phyloP scores from a whole-genome alignment of 2,329 filamentous ascomycete species.

The Trichoderma atroviride region DNA sequence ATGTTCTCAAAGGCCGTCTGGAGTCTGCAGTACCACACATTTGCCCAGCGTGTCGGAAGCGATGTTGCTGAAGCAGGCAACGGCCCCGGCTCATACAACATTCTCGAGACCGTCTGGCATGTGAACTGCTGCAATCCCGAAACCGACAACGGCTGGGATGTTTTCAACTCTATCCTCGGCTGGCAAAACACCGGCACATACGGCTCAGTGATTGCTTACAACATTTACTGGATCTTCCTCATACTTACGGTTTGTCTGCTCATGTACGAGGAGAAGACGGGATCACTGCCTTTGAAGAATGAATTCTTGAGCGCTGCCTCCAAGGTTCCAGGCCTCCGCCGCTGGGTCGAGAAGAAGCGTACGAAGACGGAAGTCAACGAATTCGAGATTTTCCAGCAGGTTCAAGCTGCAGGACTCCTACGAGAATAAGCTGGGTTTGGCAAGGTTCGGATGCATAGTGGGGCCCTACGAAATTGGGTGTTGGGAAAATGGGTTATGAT shows the following conservation, averaged over 20 bases:
- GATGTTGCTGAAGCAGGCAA: slow-evolving; percentile 51
- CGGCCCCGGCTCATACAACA: slow-evolving; percentile 78
- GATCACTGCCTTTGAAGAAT: slow-evolving; percentile 20
- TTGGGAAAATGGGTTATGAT: background rate
- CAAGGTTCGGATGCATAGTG: background rate
- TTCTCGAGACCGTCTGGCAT: slow-evolving; percentile 76
- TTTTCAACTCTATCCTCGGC: slow-evolving; percentile 72
- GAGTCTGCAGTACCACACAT: slow-evolving; percentile 68
- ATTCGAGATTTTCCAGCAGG: slow-evolving; percentile 18
- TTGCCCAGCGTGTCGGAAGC: slow-evolving; percentile 54
- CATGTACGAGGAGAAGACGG: slow-evolving; percentile 23
- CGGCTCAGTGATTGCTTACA: slow-evolving; percentile 84
- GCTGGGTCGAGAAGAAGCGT: slow-evolving; percentile 20
- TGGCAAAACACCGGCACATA: slow-evolving; percentile 89
- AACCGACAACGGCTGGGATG: slow-evolving; percentile 68
- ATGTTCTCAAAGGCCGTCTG: slow-evolving; percentile 76
- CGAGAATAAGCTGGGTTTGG: background rate
- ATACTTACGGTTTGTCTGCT: slow-evolving; percentile 13
- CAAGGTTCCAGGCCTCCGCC: slow-evolving; percentile 13
- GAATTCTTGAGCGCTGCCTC: background rate
- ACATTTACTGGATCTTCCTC: slow-evolving; percentile 75
- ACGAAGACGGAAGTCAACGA: slow-evolving; percentile 11
- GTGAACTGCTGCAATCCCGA: slow-evolving; percentile 72
- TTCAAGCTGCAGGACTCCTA: slow-evolving; percentile 21
- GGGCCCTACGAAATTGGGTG: background rate